Percentiles rank a stretch among this genome's conserved stretches.
phyloP scores from a whole-genome alignment of 1,284 basidiomycete genomes.

The Volvariella surrecta region DNA sequence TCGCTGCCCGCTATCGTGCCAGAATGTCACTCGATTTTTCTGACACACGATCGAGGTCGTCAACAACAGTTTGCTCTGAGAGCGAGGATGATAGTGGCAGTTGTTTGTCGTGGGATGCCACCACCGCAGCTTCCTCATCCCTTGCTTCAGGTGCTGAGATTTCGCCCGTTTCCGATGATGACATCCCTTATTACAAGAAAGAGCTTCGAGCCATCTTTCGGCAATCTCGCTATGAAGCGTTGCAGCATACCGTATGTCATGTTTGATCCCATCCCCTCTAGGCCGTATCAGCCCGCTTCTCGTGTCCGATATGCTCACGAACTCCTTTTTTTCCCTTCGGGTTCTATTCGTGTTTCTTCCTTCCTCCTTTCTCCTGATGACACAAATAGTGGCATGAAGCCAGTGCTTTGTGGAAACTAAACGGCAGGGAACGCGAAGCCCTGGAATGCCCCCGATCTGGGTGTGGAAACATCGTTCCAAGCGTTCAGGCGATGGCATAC shows the following conservation, averaged over 20 bases:
- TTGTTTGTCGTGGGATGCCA: too few species aligned
- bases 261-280: too few species aligned
- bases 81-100: too few species aligned
- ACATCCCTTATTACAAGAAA: conserved; percentile 1
- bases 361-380: too few species aligned
- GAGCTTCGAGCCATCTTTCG: conserved; percentile 8
- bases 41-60: conserved; percentile 11
- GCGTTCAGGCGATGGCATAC: conserved; percentile 39
- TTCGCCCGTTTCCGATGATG: too few species aligned
- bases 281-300: too few species aligned
- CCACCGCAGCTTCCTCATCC: too few species aligned
- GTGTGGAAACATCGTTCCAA: conserved; percentile 39
- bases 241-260: conserved; percentile 4
- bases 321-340: too few species aligned
- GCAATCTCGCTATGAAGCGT: conserved; percentile 10
- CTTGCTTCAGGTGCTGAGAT: too few species aligned
- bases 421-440: conserved; percentile 12
- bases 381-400: conserved; percentile 13
- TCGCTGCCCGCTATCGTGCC: conserved; percentile 27
- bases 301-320: too few species aligned
- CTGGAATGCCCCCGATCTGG: conserved; percentile 40
- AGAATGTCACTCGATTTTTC: conserved; percentile 17
- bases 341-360: too few species aligned
- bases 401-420: conserved; percentile 7
- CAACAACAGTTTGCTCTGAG: conserved; percentile 10